A percentile compares a stretch with the other conserved stretches of the same genome.
phyloP scores from a whole-genome alignment of 2,329 filamentous ascomycete species.

The Clonostachys byssicola region DNA sequence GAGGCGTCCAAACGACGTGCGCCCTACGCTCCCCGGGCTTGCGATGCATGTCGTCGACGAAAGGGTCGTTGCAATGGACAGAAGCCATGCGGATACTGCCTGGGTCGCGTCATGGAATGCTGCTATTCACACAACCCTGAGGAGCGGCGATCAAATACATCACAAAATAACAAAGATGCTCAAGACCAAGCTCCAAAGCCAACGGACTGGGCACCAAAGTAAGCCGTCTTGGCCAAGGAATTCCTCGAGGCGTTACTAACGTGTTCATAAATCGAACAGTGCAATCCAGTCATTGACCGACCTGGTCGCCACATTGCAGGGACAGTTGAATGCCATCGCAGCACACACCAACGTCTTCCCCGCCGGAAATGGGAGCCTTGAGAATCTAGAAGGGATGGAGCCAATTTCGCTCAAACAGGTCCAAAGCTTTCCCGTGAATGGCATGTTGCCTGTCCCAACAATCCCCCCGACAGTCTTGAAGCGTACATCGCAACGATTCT shows the following conservation, averaged over 20 bases:
- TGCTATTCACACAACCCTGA: conserved; percentile 4
- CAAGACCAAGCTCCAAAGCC: too few relatives aligned
- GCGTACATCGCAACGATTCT: conserved; percentile 1
- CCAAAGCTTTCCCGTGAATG: too few relatives aligned
- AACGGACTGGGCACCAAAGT: too few relatives aligned
- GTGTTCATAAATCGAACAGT: conserved; percentile 1
- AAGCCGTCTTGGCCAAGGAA: too few relatives aligned
- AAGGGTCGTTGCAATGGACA: conserved; percentile 14
- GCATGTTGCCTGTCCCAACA: too few relatives aligned
- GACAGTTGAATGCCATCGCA: conserved; percentile 3
- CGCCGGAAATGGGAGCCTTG: not conserved
- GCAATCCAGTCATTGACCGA: conserved; percentile 2
- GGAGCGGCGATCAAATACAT: not conserved
- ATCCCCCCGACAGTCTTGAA: too few relatives aligned
- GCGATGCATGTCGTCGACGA: conserved; percentile 13
- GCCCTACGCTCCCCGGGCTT: conserved; percentile 12
- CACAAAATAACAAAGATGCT: too few relatives aligned
- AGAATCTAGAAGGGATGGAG: not conserved
- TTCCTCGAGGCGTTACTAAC: too few relatives aligned
- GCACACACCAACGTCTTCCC: not conserved
- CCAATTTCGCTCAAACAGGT: too few relatives aligned
- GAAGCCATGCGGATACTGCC: conserved; percentile 11
- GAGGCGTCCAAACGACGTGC: conserved; percentile 6
- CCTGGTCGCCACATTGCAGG: conserved; percentile 2
- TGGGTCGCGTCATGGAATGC: conserved; percentile 7